These are phyloP conservation scores for Leptographium galeiforme DNA, from an alignment of 2,329 filamentous ascomycete genomes.

Conservation along the genomic window DNA sequence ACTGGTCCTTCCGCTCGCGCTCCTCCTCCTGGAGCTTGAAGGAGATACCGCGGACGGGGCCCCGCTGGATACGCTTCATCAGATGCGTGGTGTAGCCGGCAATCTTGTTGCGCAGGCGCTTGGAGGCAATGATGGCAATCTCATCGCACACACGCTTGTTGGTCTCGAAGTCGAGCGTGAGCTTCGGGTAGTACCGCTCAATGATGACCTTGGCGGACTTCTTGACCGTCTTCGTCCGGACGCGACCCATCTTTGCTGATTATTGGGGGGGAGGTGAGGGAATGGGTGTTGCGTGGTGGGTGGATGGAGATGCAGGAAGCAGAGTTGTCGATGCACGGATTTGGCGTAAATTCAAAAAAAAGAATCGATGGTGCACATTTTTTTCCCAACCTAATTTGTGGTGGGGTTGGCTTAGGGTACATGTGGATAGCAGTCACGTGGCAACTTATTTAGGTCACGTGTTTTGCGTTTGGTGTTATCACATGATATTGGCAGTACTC, in stretches of 20 bases:
- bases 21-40: conserved; percentile 99
- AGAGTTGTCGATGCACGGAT: not conserved
- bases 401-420: conserved; percentile 5
- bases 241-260: conserved; percentile 54
- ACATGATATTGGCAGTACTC: too few relatives aligned
- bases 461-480: not conserved
- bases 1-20: conserved; percentile 99
- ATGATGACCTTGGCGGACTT: conserved; percentile 98
- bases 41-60: conserved; percentile 98
- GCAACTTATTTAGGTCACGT: not conserved
- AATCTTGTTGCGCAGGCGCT: conserved; percentile 98
- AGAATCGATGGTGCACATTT: not conserved
- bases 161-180: conserved; percentile 97
- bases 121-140: conserved; percentile 97
- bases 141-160: conserved; percentile 94
- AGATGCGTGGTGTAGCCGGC: conserved; percentile 96
- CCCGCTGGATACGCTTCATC: conserved; percentile 99
- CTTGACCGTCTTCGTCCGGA: conserved; percentile 58
- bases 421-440: not conserved
- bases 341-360: not conserved
- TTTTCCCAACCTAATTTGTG: not conserved
- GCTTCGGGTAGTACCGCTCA: conserved; percentile 93
- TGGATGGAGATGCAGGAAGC: not conserved
- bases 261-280: conserved; percentile 17
- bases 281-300: conserved; percentile 2